Base-by-base conservation (phyloP, 1,284 basidiomycete genomes). In the Heterobasidion parviporum region DNA sequence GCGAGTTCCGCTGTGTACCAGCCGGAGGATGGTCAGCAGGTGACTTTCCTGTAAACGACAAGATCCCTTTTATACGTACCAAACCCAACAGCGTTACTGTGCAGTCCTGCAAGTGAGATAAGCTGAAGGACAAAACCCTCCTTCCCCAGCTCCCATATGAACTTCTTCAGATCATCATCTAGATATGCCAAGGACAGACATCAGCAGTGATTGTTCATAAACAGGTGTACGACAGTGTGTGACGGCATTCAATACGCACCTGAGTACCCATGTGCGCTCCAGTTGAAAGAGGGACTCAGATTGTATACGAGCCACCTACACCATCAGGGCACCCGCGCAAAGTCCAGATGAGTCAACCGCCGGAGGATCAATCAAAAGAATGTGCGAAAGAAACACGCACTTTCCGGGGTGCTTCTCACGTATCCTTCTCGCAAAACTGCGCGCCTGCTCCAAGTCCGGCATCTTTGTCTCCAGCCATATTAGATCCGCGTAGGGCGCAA, bases 201-300 rank as follows among this genome's bases (percentile, higher is more conserved):
- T 45, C 53, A 47, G 48, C 43, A n/a, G 6, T 33, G 16, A 15
- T 15, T n/a, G 45, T 20, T 51, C 50, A 36, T 6, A 26, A 26
- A 26, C 6, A 6, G 26, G 26, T 26, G 26, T 26, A 6, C 26
- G 26, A 26, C 26, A 8, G 32, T 6, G 34, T 43, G 20, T 36
- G 15, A 14, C 33, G n/a, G 43, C 35, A 14, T n/a, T 16, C 15
- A 16, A 55, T 70, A 56, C 59, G 5, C 26, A 82, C 87, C 85
- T 50, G 78, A 81, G 71, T 90, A 94, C 15, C 93, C 93, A 65
- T 90, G 87, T 10, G 79, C 81, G 33, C 81, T 77, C 94, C 94
- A 97, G 71, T 96, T 95, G 78, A 97, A 97, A 65, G 89, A 92
- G 3, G 93, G 94, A 65, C 90, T 93, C 59, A 96, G 74, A 69